A percentile compares a stretch with the other conserved stretches of the same genome.
These are phyloP conservation scores for Alternaria triticimaculans DNA, from an alignment of 2,329 filamentous ascomycete species.

Conservation along the genomic window DNA sequence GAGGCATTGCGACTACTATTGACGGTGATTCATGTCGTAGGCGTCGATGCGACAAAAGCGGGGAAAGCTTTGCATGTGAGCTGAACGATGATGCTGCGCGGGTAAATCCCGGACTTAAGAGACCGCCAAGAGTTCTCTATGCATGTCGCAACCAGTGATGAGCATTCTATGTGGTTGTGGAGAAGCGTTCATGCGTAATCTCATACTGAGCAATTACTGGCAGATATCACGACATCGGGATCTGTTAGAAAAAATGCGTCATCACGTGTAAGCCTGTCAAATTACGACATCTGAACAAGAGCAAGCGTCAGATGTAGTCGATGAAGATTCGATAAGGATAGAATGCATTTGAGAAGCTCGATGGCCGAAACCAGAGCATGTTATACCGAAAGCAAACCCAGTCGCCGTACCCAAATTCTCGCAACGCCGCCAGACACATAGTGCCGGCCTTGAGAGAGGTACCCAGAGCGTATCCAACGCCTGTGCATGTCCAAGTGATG, in stretches of 20 bases:
- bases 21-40: slow-evolving; percentile 23
- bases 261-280: background rate
- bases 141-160: background rate
- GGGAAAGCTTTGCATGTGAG: slow-evolving; percentile 12
- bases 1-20: slow-evolving; percentile 36
- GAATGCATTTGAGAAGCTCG: slow-evolving; percentile 22
- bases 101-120: slow-evolving; percentile 4
- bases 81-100: slow-evolving; percentile 7
- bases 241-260: background rate
- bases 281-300: background rate
- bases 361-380: slow-evolving; percentile 20
- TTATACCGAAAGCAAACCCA: slow-evolving; percentile 10
- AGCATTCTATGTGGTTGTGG: background rate
- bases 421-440: slow-evolving; percentile 10
- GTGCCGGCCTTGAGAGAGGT: background rate
- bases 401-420: slow-evolving; percentile 1
- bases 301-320: background rate
- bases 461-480: slow-evolving; percentile 15
- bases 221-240: background rate
- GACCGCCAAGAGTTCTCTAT: background rate
- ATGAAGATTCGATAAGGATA: background rate
- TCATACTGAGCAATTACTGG: background rate
- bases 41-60: slow-evolving; percentile 11
- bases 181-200: slow-evolving; percentile 7
- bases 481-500: slow-evolving; percentile 8